Percentiles rank a stretch among this genome's conserved stretches.
These are phyloP conservation scores for Centrapalus pauciflorus DNA, from an alignment of 129 eudicot species.

Conservation along the genomic window DNA sequence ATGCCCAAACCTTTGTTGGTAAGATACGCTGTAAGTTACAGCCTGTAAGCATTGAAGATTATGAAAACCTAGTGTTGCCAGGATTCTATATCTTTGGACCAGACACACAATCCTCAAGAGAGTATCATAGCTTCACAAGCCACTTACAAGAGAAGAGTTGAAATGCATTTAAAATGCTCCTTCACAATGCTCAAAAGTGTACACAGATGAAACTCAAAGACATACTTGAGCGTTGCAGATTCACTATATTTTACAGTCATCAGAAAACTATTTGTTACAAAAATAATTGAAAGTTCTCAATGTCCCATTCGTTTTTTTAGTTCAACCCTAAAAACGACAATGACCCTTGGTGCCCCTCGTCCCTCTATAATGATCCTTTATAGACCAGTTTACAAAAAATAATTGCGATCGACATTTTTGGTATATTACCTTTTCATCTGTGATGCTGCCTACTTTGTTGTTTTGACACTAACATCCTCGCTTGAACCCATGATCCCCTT, in stretches of 20 bases:
- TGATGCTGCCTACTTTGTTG: not conserved
- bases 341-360: no score
- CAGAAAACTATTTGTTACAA: not conserved
- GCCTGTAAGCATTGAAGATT: not conserved
- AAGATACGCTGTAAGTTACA: not conserved
- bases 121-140: not conserved
- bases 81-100: not conserved
- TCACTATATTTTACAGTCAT: not conserved
- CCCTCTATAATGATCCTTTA: no score
- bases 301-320: no score
- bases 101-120: not conserved
- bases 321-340: no score
- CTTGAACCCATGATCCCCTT: constrained; percentile 4
- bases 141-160: not conserved
- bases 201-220: not conserved
- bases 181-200: not conserved
- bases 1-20: not conserved
- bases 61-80: not conserved
- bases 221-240: not conserved
- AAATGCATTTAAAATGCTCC: not conserved
- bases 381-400: not conserved
- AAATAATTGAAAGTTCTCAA: no score
- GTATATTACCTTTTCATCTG: not conserved
- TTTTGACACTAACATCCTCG: not conserved
- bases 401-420: not conserved